phyloP scores from a whole-genome alignment of 1,139 yeast species.

The Saccharomyces hybrid region DNA sequence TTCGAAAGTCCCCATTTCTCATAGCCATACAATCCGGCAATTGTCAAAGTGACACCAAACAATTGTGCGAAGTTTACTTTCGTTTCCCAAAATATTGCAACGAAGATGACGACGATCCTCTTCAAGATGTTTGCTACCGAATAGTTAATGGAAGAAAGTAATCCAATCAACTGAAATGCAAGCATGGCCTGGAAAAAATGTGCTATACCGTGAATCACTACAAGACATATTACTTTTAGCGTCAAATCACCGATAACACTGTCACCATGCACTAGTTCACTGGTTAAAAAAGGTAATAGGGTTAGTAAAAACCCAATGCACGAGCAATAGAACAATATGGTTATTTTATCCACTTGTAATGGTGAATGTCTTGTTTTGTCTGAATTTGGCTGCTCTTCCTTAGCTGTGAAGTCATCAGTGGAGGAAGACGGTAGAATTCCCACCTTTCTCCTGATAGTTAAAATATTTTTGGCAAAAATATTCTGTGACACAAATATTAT shows the following conservation, averaged over 20 bases:
- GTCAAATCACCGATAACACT: constrained; percentile 32
- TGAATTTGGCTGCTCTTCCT: not conserved
- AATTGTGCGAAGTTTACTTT: constrained; percentile 51
- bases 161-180: constrained; percentile 84
- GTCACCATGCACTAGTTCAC: constrained; percentile 27
- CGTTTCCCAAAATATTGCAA: constrained; percentile 76
- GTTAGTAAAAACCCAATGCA: constrained; percentile 71
- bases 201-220: constrained; percentile 59
- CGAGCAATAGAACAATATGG: constrained; percentile 79
- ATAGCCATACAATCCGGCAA: constrained; percentile 54
- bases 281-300: constrained; percentile 61
- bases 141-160: constrained; percentile 81
- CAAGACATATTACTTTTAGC: constrained; percentile 32
- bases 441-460: constrained; percentile 44
- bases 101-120: constrained; percentile 75
- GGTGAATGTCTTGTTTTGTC: not conserved
- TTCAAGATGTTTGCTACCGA: constrained; percentile 85
- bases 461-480: constrained; percentile 76
- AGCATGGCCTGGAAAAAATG: constrained; percentile 81
- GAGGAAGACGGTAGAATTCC: constrained; percentile 20
- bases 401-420: not conserved
- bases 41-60: constrained; percentile 63
- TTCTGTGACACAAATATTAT: constrained; percentile 84
- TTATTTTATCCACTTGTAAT: constrained; percentile 59
- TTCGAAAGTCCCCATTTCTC: constrained; percentile 36